phyloP scores from a whole-genome alignment of 345 rosid species.

The Gynandropsis gynandra region DNA sequence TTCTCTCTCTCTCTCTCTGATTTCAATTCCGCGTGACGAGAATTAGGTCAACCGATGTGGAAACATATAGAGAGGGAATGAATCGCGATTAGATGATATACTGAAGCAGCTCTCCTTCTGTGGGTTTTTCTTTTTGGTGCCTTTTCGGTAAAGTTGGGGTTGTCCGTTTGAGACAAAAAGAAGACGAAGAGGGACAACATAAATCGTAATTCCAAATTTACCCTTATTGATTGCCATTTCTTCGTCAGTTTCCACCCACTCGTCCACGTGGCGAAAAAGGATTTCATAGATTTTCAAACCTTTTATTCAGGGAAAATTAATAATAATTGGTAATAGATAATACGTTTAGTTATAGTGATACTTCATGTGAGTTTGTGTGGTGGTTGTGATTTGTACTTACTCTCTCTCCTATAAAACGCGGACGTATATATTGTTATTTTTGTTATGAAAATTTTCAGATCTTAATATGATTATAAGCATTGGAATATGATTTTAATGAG shows the following conservation, averaged over 20 bases:
- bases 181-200: conserved; percentile 21
- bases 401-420: no score
- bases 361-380: no score
- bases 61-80: conserved; percentile 22
- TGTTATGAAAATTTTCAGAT: no score
- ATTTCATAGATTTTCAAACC: no score
- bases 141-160: no score
- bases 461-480: no score
- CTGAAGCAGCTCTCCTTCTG: conserved; percentile 19
- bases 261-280: conserved; percentile 26
- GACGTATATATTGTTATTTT: no score
- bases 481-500: no score
- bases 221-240: conserved; percentile 13
- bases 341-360: background rate
- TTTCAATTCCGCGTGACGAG: conserved; percentile 17
- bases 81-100: conserved; percentile 23
- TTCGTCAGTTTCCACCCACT: conserved; percentile 20
- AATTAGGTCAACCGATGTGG: conserved; percentile 58
- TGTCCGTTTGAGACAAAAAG: conserved; percentile 28
- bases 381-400: no score
- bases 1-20: conserved; percentile 5
- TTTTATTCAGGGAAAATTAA: no score
- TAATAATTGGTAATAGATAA: background rate
- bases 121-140: background rate
- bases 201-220: conserved; percentile 11